Evolutionary conservation across 2,329 filamentous ascomycete genomes (phyloP).

Genomic region (Paecilomyces sp.): DNA sequence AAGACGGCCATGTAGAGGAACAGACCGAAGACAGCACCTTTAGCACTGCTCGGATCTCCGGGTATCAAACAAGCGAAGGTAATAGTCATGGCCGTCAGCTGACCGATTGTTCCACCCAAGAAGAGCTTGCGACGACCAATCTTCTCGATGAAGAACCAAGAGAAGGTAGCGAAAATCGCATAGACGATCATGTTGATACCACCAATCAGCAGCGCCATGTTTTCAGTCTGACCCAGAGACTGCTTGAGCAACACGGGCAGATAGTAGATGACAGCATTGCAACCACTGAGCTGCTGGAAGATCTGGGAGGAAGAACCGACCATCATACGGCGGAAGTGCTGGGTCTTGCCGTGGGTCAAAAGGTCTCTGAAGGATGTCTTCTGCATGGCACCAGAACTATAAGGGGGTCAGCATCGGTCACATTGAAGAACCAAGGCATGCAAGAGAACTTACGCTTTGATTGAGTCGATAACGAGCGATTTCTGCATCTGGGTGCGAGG

Average conservation of each 20-base stretch:
- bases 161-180: slow-evolving; percentile 20
- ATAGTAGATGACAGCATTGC: slow-evolving; percentile 38
- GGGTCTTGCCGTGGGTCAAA: slow-evolving; percentile 15
- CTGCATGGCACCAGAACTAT: slow-evolving; percentile 49
- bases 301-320: slow-evolving; percentile 17
- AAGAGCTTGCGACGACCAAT: slow-evolving; percentile 41
- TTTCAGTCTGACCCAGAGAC: slow-evolving; percentile 23
- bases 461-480: slow-evolving; percentile 63
- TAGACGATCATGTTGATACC: slow-evolving; percentile 37
- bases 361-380: slow-evolving; percentile 45
- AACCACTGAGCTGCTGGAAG: slow-evolving; percentile 38
- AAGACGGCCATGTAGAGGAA: slow-evolving; percentile 66
- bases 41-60: slow-evolving; percentile 14
- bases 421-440: slow-evolving; percentile 30
- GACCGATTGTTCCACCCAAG: slow-evolving; percentile 31
- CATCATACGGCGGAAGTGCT: slow-evolving; percentile 17
- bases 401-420: slow-evolving; percentile 6
- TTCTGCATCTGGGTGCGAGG: slow-evolving; percentile 53
- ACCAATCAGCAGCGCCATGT: slow-evolving; percentile 39
- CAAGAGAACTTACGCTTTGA: slow-evolving; percentile 45
- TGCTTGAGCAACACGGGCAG: slow-evolving; percentile 34
- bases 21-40: slow-evolving; percentile 49
- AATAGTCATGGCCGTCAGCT: slow-evolving; percentile 32
- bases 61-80: slow-evolving; percentile 34
- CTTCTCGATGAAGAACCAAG: slow-evolving; percentile 35